Percentiles rank a stretch among this genome's conserved stretches.
Evolutionary conservation across 1,284 basidiomycete species (phyloP).

Genomic region (Vanrija pseudolonga): DNA sequence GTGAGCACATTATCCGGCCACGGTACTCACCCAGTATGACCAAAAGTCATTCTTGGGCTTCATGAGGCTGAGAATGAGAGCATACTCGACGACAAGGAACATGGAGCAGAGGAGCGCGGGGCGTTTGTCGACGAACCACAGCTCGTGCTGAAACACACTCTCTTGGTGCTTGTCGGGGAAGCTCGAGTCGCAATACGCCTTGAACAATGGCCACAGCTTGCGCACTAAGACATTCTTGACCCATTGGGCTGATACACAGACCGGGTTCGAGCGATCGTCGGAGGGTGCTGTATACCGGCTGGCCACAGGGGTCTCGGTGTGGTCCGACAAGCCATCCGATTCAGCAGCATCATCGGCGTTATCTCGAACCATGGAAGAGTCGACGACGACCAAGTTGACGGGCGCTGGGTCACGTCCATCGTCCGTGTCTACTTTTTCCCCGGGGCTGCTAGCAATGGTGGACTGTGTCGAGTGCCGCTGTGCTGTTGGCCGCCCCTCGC

Average conservation of each 20-base stretch:
- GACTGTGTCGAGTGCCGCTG: too few species aligned
- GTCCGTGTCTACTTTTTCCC: not conserved
- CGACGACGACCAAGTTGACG: not conserved
- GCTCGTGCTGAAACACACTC: slow-evolving; percentile 42
- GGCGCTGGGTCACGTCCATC: not conserved
- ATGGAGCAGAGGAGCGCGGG: slow-evolving; percentile 4
- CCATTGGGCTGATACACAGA: too few species aligned
- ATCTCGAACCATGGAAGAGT: not conserved
- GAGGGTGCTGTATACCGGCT: too few species aligned
- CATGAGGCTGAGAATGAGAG: not conserved
- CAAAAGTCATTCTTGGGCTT: not conserved
- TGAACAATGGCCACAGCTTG: not conserved
- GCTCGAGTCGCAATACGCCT: slow-evolving; percentile 24
- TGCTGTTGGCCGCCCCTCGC: not conserved
- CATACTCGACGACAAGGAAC: not conserved
- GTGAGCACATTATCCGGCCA: too few species aligned
- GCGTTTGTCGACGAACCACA: slow-evolving; percentile 19
- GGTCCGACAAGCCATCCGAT: not conserved
- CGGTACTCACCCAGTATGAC: not conserved
- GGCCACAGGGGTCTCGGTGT: too few species aligned
- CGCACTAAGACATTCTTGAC: not conserved
- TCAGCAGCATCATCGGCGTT: not conserved
- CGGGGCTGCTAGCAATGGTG: not conserved
- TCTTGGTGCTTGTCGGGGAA: slow-evolving; percentile 44
- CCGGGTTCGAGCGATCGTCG: too few species aligned